A percentile compares a stretch with the other conserved stretches of the same genome.
phyloP scores from a whole-genome alignment of 73 alveolate species.

The Stentor coeruleus region DNA sequence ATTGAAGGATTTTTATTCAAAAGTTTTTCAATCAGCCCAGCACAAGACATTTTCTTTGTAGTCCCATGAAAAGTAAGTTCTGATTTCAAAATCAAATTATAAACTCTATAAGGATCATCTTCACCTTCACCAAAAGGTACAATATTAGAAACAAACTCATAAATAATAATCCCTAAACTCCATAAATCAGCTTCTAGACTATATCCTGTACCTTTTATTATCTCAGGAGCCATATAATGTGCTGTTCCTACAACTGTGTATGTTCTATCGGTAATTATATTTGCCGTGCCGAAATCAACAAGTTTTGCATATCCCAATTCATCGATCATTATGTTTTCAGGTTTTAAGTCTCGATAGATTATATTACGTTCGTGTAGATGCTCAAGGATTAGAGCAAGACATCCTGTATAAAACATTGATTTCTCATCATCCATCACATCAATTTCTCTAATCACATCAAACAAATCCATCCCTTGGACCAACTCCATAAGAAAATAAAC shows the following conservation, averaged over 20 bases:
- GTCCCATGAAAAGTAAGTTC: background rate
- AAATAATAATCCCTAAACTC: background rate
- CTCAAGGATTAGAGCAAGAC: constrained; percentile 43
- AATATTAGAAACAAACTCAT: background rate
- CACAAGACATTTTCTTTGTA: background rate
- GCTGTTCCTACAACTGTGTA: constrained; percentile 16
- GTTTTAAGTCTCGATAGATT: constrained; percentile 63
- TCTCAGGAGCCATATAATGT: constrained; percentile 30
- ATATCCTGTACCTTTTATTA: constrained; percentile 12
- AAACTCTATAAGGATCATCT: background rate
- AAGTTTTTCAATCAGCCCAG: constrained; percentile 24
- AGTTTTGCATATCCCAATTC: constrained; percentile 46
- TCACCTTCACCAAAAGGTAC: background rate
- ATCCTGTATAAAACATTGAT: constrained; percentile 39
- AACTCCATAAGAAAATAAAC: constrained; percentile 63
- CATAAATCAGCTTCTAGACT: background rate
- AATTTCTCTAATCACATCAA: constrained; percentile 65
- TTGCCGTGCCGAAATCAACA: constrained; percentile 52
- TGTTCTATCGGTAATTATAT: background rate
- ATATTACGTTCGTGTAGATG: constrained; percentile 54
- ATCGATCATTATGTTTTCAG: constrained; percentile 70
- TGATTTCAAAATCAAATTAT: background rate
- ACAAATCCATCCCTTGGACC: constrained; percentile 65
- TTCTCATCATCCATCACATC: constrained; percentile 44
- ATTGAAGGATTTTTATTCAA: background rate